Base-by-base conservation (phyloP, 2,329 filamentous ascomycete species). In the Dryadomyces quercivorus region DNA sequence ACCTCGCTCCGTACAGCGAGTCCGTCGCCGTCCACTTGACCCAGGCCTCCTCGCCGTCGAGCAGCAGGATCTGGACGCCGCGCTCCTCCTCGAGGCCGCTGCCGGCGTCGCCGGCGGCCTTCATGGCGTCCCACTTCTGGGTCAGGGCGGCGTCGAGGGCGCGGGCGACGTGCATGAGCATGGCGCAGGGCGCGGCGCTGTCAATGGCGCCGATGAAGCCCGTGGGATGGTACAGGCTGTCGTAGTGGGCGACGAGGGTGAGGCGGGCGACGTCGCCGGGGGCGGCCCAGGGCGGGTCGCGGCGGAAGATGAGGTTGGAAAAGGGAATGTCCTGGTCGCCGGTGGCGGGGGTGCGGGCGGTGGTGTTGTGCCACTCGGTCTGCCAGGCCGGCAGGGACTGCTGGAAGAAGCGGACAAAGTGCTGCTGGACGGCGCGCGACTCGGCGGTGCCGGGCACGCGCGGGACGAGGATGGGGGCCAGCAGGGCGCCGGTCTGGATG, bases 1-100 rank as follows among this genome's bases (percentile, higher is more conserved):
- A 86, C 83, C 89, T 81, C 18, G 92, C 81, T 2, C 93, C 93
- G 63, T 98, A 98, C 5, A 96, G 71, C 5, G 88, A 94, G 67
- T 98, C 93, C 0, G 75, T 79, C 40, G 80, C 79, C 0, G 82
- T 86, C 93, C 93, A 98, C 1, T 68, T 69, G 21, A 80, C 71
- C 69, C 95, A 98, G 0, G 93, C 91, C 69, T 98, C 93, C 70
- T 98, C 93, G 5, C 93, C 93, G 64, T 98, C 93, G 8, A 98
- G 70, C 54, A 98, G 77, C 31, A 98, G 60, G 31, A 98, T 86
- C 72, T 97, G 93, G 38, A 98, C 77, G 1, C 92, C 92, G 64
- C 82, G 84, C 59, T 88, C 82, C 61, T 85, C 86, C 45, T 90
- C 88, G 21, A 93, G 68, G 1, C 72, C 75, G 22, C 69, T 67